phyloP scores from a whole-genome alignment of 2,329 filamentous ascomycete genomes.

The Fusarium compactum region DNA sequence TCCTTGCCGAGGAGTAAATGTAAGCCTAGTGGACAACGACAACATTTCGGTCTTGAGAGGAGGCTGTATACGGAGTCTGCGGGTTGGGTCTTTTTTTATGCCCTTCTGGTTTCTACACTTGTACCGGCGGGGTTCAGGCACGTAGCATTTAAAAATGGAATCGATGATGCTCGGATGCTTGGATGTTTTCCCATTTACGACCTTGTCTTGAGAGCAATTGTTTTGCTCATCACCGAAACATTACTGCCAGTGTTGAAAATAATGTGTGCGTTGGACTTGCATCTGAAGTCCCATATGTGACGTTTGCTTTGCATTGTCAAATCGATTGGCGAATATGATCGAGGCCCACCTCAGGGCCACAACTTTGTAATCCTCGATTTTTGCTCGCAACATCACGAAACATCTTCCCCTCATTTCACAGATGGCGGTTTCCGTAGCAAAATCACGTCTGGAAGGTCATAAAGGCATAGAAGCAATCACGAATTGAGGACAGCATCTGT shows the following conservation, averaged over 20 bases:
- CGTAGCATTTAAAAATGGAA: conserved; percentile 69
- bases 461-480: not conserved
- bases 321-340: not conserved
- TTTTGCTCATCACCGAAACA: conserved; percentile 24
- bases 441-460: not conserved
- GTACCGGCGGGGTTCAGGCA: conserved; percentile 65
- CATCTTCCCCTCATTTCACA: not conserved
- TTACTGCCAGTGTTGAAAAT: conserved; percentile 39
- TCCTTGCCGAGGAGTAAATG: conserved; percentile 75
- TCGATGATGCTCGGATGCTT: conserved; percentile 60
- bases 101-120: conserved; percentile 62
- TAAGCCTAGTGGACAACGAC: conserved; percentile 61
- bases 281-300: conserved; percentile 8
- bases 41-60: conserved; percentile 63
- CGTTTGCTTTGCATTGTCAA: not conserved
- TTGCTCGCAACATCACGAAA: not conserved
- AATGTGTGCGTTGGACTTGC: conserved; percentile 32
- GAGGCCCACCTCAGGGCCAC: not conserved
- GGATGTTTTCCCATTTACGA: conserved; percentile 44
- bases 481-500: not conserved
- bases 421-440: not conserved
- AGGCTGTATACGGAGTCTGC: conserved; percentile 71
- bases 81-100: conserved; percentile 66
- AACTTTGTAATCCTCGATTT: not conserved
- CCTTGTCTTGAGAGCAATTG: conserved; percentile 32